These are phyloP conservation scores for Ballota nigra DNA, from an alignment of 257 asterid species.

Conservation along the genomic window DNA sequence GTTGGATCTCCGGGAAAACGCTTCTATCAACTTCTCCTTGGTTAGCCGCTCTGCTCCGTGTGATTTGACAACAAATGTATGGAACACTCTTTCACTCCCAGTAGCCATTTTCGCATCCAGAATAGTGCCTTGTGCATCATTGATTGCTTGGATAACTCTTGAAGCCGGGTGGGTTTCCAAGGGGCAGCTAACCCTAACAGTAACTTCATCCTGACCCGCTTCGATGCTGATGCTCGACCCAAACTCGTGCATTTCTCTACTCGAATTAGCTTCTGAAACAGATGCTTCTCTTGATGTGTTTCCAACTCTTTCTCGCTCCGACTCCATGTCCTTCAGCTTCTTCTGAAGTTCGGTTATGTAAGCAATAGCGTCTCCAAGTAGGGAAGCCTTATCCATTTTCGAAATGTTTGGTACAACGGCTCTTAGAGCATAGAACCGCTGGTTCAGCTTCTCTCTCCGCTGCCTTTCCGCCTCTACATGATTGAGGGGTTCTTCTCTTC, in stretches of 20 bases:
- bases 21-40: slow-evolving; percentile 70
- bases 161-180: slow-evolving; percentile 69
- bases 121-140: slow-evolving; percentile 49
- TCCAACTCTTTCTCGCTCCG: slow-evolving; percentile 44
- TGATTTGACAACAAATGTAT: slow-evolving; percentile 75
- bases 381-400: slow-evolving; percentile 96
- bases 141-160: slow-evolving; percentile 58
- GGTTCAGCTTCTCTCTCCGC: slow-evolving; percentile 84
- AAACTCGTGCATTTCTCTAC: slow-evolving; percentile 25
- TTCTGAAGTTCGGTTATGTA: slow-evolving; percentile 86
- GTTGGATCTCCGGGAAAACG: slow-evolving; percentile 39
- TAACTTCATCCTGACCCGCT: slow-evolving; percentile 40
- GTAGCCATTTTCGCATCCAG: slow-evolving; percentile 60
- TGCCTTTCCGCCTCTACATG: slow-evolving; percentile 94
- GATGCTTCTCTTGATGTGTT: slow-evolving; percentile 42
- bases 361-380: slow-evolving; percentile 87
- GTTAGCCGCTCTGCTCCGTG: slow-evolving; percentile 60
- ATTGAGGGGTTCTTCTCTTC: slow-evolving; percentile 85
- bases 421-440: slow-evolving; percentile 75
- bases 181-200: slow-evolving; percentile 61
- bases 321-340: slow-evolving; percentile 74
- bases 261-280: slow-evolving; percentile 34
- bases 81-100: slow-evolving; percentile 55
- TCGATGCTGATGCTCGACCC: slow-evolving; percentile 42
- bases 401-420: slow-evolving; percentile 89